Evolutionary conservation across 331 rosid species (phyloP).

Genomic region (Prunus yedoensis): DNA sequence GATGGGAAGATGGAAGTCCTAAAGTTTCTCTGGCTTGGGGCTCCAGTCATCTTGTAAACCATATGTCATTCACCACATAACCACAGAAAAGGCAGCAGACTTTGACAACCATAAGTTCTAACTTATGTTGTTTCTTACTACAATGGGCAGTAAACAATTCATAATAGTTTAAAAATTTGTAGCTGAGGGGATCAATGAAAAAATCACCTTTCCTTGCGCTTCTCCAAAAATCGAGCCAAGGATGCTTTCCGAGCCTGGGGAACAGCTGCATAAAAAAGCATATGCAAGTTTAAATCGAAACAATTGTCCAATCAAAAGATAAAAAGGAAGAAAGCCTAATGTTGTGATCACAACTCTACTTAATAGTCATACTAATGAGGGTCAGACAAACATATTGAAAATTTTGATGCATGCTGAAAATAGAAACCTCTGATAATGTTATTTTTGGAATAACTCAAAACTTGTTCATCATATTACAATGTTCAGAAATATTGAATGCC

Average conservation of each 20-base stretch:
- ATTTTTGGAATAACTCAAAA: not conserved
- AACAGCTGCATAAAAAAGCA: constrained; percentile 39
- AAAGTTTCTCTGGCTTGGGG: not conserved
- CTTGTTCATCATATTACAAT: not conserved
- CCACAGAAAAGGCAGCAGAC: not conserved
- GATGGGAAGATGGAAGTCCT: not conserved
- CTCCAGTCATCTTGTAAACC: not conserved
- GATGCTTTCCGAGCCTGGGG: constrained; percentile 97
- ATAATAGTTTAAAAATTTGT: not conserved
- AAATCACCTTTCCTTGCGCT: constrained; percentile 31
- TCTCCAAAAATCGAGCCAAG: constrained; percentile 81
- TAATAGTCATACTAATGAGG: not conserved
- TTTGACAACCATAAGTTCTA: not conserved
- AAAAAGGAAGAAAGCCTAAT: not conserved
- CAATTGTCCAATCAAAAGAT: not conserved
- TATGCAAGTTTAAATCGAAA: not conserved
- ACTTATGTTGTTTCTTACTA: not conserved
- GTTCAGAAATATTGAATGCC: not conserved
- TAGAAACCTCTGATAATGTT: not conserved
- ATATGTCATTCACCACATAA: not conserved
- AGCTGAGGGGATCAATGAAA: not conserved
- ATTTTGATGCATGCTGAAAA: not conserved
- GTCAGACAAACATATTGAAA: not conserved
- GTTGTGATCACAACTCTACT: not conserved
- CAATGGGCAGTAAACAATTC: not conserved